These are phyloP conservation scores for Gossypium rotundifolium DNA, from an alignment of 345 rosid genomes.

Conservation along the genomic window DNA sequence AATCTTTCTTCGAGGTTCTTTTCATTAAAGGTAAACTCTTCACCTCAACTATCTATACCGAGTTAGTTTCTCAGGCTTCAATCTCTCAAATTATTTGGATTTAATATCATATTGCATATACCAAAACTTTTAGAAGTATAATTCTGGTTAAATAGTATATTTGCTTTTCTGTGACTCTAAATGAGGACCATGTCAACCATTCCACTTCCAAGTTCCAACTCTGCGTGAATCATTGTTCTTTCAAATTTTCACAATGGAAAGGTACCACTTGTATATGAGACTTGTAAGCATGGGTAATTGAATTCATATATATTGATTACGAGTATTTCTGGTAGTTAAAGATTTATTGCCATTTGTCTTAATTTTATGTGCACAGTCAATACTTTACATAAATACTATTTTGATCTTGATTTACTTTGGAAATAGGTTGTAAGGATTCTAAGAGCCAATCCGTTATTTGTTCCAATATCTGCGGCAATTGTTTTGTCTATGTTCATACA, in stretches of 20 bases:
- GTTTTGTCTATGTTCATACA: constrained; percentile 67
- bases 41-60: not conserved
- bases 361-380: constrained; percentile 5
- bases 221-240: not conserved
- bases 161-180: not conserved
- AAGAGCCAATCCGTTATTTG: constrained; percentile 49
- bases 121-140: not conserved
- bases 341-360: not conserved
- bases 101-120: not conserved
- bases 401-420: constrained; percentile 13
- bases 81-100: not conserved
- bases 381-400: not conserved
- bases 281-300: not conserved
- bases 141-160: not conserved
- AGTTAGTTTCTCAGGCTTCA: not conserved
- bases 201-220: not conserved
- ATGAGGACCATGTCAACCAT: not conserved
- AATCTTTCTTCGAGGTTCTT: constrained; percentile 54
- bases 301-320: not conserved
- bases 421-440: constrained; percentile 68
- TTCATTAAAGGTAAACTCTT: constrained; percentile 52
- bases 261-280: not conserved
- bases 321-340: constrained; percentile 3
- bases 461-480: constrained; percentile 50
- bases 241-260: not conserved